phyloP scores from a whole-genome alignment of 2,329 filamentous ascomycete genomes.

The Colletotrichum phormii region DNA sequence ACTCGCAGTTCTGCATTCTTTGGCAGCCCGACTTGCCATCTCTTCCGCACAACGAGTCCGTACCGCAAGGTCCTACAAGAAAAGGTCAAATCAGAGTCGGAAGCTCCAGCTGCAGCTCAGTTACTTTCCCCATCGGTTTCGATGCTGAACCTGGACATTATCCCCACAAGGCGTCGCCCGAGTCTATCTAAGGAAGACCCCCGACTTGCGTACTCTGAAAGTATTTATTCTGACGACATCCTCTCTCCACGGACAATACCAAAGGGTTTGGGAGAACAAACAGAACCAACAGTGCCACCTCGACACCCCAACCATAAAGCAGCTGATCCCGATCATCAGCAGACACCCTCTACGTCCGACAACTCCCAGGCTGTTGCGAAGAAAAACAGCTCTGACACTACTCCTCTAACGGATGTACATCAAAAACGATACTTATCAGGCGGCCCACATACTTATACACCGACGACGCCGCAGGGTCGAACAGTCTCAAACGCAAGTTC shows the following conservation, averaged over 20 bases:
- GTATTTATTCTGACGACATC: constrained; percentile 57
- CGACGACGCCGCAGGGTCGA: constrained; percentile 47
- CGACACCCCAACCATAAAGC: neutral
- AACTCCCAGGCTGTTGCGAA: neutral
- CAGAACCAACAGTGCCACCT: neutral
- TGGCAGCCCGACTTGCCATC: constrained; percentile 61
- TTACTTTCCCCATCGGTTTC: constrained; percentile 38
- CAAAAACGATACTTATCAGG: neutral
- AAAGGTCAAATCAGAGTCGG: constrained; percentile 54
- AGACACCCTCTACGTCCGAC: neutral
- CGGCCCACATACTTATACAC: constrained; percentile 16
- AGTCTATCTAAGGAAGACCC: constrained; percentile 55
- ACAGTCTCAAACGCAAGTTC: constrained; percentile 58
- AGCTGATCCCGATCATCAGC: no score
- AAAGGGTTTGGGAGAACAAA: neutral
- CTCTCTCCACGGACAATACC: neutral
- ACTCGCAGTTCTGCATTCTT: constrained; percentile 63
- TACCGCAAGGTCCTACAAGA: constrained; percentile 64
- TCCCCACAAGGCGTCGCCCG: constrained; percentile 47
- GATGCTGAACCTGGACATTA: constrained; percentile 51
- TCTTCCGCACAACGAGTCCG: constrained; percentile 67
- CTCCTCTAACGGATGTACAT: neutral
- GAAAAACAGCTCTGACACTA: neutral
- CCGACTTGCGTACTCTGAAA: constrained; percentile 57
- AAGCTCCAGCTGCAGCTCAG: constrained; percentile 38